Percentiles rank a stretch among this genome's conserved stretches.
phyloP scores from a whole-genome alignment of 2,329 filamentous ascomycete species.

The Ceratocystis diversiconidia region DNA sequence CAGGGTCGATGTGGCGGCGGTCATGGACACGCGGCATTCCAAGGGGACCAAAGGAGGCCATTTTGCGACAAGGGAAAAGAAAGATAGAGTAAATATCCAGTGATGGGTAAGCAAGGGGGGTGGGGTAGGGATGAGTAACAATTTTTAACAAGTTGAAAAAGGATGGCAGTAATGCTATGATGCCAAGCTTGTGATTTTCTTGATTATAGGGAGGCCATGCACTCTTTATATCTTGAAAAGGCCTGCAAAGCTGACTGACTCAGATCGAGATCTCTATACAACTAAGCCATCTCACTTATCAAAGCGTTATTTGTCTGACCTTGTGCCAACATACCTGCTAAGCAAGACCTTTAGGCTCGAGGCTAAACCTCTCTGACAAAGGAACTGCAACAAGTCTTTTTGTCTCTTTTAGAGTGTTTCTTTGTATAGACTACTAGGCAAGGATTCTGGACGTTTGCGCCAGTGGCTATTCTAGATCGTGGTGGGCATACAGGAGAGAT shows the following conservation, averaged over 20 bases:
- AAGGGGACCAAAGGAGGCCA: slow-evolving; percentile 16
- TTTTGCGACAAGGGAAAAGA: background rate
- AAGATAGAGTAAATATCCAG: background rate
- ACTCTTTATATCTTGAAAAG: background rate
- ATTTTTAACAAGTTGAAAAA: background rate
- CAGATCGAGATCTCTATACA: too few species aligned
- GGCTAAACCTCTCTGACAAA: background rate
- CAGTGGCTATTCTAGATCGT: too few species aligned
- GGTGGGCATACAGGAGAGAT: too few species aligned
- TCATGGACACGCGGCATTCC: slow-evolving; percentile 17
- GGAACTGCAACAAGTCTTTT: background rate
- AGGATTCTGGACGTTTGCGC: background rate
- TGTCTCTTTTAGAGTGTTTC: background rate
- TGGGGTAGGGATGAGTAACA: background rate
- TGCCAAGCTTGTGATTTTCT: background rate
- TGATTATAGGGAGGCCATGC: background rate
- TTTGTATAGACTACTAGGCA: background rate
- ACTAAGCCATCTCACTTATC: too few species aligned
- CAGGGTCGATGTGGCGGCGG: slow-evolving; percentile 19
- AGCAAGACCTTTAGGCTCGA: background rate
- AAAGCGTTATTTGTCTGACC: too few species aligned
- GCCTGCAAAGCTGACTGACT: background rate
- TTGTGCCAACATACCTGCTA: background rate
- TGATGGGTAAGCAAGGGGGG: background rate
- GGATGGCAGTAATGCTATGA: background rate